These are phyloP conservation scores for Anacardium occidentale DNA, from an alignment of 345 rosid genomes.

Conservation along the genomic window DNA sequence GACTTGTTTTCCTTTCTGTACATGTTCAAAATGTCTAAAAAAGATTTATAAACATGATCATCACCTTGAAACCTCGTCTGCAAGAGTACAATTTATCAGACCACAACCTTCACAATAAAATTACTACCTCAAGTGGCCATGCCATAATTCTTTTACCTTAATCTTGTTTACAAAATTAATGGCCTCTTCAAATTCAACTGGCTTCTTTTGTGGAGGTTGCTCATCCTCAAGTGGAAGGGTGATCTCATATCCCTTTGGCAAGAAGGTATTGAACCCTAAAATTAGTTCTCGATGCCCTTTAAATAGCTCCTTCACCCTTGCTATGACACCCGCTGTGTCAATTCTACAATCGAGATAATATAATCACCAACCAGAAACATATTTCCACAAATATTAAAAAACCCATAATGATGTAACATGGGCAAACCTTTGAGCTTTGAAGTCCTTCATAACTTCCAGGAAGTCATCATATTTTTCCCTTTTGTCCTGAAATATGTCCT, in stretches of 20 bases:
- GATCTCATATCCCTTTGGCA: constrained; percentile 95
- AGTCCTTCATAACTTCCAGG: constrained; percentile 98
- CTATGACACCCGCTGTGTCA: constrained; percentile 90
- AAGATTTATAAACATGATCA: constrained; percentile 91
- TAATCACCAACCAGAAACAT: constrained; percentile 12
- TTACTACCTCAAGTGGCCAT: constrained; percentile 10
- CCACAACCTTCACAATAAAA: constrained; percentile 6
- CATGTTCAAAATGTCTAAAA: constrained; percentile 89
- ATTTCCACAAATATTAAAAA: constrained; percentile 9
- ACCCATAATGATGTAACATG: constrained; percentile 1
- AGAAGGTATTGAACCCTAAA: constrained; percentile 92
- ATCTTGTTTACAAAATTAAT: constrained; percentile 95
- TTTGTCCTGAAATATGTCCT: constrained; percentile 80
- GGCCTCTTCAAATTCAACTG: constrained; percentile 96
- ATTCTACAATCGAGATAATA: constrained; percentile 45
- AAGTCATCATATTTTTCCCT: constrained; percentile 86
- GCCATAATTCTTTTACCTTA: constrained; percentile 44
- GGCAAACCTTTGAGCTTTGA: constrained; percentile 85
- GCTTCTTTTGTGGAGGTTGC: constrained; percentile 70
- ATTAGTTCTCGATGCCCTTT: constrained; percentile 84
- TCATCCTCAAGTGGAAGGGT: constrained; percentile 71
- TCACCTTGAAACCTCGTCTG: constrained; percentile 96
- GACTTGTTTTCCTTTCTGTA: constrained; percentile 92
- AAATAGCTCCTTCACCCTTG: constrained; percentile 87
- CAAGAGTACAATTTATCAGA: constrained; percentile 20